Evolutionary conservation across 176 grass and related monocot species (phyloP), one percentile per base, ranked within the genome.

Genomic region (Canna indica): DNA sequence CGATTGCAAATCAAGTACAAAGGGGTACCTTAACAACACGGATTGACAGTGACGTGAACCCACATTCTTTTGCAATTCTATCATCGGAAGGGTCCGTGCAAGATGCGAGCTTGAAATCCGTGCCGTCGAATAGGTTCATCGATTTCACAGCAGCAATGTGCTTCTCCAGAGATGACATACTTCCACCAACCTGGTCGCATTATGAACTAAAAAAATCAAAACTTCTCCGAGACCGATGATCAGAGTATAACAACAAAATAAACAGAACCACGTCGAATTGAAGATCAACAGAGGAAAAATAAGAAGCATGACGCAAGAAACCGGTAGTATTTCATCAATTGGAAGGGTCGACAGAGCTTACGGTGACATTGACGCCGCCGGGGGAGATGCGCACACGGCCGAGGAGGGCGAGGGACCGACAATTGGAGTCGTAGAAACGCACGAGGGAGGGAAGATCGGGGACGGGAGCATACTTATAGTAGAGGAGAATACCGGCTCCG

Each of bases 31-130:
- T 92, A 35, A 92, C 88, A 39, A 87, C 79, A 31, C 93, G 83
- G 17, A 97, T 88, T 22, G 80, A 90, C 38, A 97, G 88, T 16
- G 80, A 85, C 18, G 84, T 85, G 81, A 97, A 97, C 27, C 93
- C 88, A 24, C 88, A 92, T 69, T 97, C 88, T 67, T 68, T 87
- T 41, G 81, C 71, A 47, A 97, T 60, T 78, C 53, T 85, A 67
- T 81, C 80, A 62, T 92, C 78, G 7, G 68, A 77, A 3, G 89
- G 88, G 20, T 81, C 81, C 3, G 85, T 77, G 75, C 93, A 97
- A 75, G 82, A 81, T 52, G 89, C 89, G 33, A 97, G 73, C 63
- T 97, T 97, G 82, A 97, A 97, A 67, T 97, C 94, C 0, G 94
- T 90, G 14, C 82, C 84, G 0, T 85, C 80, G 47, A 97, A 97